A percentile compares a stretch with the other conserved stretches of the same genome.
Conservation (phyloP, 192 early-diverging fungal genomes). For the Gryganskiella cystojenkinii region DNA sequence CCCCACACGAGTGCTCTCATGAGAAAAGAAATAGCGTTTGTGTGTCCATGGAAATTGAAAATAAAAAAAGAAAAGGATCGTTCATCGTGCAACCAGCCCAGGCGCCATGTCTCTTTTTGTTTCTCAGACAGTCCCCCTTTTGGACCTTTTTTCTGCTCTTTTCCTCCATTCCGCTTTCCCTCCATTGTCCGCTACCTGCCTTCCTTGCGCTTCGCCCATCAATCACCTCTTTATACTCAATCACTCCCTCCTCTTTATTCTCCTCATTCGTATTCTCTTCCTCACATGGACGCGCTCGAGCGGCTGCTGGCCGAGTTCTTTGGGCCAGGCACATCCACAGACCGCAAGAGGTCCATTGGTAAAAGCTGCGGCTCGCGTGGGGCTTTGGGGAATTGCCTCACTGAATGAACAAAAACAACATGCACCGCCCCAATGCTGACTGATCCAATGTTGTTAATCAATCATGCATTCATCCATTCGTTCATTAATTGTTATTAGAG, state of each 20-base stretch:
- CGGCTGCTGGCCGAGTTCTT: conserved; percentile 47
- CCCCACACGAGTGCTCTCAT: too few species aligned
- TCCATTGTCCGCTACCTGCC: background rate
- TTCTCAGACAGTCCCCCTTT: background rate
- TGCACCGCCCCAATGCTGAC: background rate
- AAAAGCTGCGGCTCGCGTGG: conserved; percentile 1
- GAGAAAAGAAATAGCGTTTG: too few species aligned
- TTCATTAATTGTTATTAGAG: conserved; percentile 20
- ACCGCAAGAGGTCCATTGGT: conserved; percentile 45
- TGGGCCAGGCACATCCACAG: conserved; percentile 28
- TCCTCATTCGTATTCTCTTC: too few species aligned
- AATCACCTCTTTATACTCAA: background rate
- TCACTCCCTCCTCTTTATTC: background rate
- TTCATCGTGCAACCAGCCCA: too few species aligned
- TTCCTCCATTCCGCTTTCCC: background rate
- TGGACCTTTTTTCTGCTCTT: background rate
- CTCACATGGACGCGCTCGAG: conserved; percentile 37
- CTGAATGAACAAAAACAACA: background rate
- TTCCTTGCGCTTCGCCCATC: background rate
- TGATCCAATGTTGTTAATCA: background rate
- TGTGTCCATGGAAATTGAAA: too few species aligned
- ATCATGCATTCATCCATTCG: background rate
- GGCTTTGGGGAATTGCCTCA: too few species aligned
- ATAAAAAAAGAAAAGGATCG: too few species aligned
- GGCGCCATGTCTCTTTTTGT: background rate